Base-by-base conservation (phyloP, 2,329 filamentous ascomycete species). In the Alternaria burnsii region DNA sequence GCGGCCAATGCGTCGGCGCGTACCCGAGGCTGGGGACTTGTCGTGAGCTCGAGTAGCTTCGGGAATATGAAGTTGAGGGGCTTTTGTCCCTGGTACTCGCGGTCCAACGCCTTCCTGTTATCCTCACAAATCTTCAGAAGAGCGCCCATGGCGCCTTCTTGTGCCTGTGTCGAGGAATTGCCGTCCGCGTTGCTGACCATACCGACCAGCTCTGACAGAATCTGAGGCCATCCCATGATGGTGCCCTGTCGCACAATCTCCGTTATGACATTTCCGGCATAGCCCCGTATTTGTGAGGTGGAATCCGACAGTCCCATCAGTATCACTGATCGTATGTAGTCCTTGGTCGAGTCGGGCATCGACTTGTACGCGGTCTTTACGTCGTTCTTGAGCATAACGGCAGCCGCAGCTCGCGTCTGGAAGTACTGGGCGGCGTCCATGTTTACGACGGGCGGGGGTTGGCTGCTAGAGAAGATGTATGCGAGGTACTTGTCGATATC, bases 401-500 rank as follows among this genome's bases (percentile, higher is more conserved):
- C 94, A 26, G 94, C 94, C 11, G 94, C 91, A 62, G 92, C 91
- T 66, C 95, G 90, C 62, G 97, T 90, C 52, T 92, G 82, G 77
- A 91, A 87, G 82, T 93, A 89, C 76, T 91, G 84, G 66, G 85
- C 75, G 68, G 83, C 73, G 53, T 84, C 86, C 70, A 87, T 86
- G 69, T 83, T 82, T 75, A 91, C 82, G 65, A 84, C 88, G 58
- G 83, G 80, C 47, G 91, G 87, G 55, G 81, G 82, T 65, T 88
- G 85, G 58, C 87, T 78, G 71, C 87, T 93, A 61, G 91, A 92
- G 80, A 97, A 92, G 64, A 99, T 87, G 80, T 91, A 97, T 70
- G 92, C 91, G 44, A 99, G 89, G 80, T 99, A 99, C 82, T 98
- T 98, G 83, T 96, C 94, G 83, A 97, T 92, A 78, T 98, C 94